Evolutionary conservation across 1,139 yeast species (phyloP), one percentile per base, ranked within the genome.

Genomic region (Suhomyces anneliseae): DNA sequence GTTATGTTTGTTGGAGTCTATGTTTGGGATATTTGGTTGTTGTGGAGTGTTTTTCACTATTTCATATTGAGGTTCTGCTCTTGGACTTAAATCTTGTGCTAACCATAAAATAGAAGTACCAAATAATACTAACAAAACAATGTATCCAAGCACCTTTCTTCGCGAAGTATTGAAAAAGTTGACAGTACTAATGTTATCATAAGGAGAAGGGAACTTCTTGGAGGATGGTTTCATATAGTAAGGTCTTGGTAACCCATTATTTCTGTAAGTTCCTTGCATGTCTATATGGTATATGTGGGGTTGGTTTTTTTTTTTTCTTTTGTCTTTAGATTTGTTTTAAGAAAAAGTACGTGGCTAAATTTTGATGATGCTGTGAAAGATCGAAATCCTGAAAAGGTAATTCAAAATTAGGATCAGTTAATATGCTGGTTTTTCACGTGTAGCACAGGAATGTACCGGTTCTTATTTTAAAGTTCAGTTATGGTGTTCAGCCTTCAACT

Each of bases 191-290:
- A 69, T 56, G 41, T 64, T 65, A 34, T 70, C 68, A 52, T 75
- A 74, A 2, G 76, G 77, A 0, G 75, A 69, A 2, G 24, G 24
- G 3, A 19, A 19, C 55, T 63, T 68, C 41, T 65, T 66, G 45
- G 51, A 55, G 10, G 61, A 51, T 9, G 80, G 79, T 54, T 73
- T 74, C 79, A 75, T 75, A 55, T 74, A 73, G 58, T 75, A 75
- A 7, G 80, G 80, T 50, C 79, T 62, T 31, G 80, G 80, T 49
- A 75, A 65, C 27, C 79, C 79, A 53, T 69, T 67, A 45, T 63
- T 68, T 42, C 69, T 70, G 53, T 74, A 72, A 15, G 74, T 65
- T 38, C 80, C 80, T 63, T 75, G 80, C 80, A 75, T 75, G 34
- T 34, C 38, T 36, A 36, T 27, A 8, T 26, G 38, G 27, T 27